Conservation (phyloP, 2,329 filamentous ascomycete species). For the Daldinia eschscholtzii region DNA sequence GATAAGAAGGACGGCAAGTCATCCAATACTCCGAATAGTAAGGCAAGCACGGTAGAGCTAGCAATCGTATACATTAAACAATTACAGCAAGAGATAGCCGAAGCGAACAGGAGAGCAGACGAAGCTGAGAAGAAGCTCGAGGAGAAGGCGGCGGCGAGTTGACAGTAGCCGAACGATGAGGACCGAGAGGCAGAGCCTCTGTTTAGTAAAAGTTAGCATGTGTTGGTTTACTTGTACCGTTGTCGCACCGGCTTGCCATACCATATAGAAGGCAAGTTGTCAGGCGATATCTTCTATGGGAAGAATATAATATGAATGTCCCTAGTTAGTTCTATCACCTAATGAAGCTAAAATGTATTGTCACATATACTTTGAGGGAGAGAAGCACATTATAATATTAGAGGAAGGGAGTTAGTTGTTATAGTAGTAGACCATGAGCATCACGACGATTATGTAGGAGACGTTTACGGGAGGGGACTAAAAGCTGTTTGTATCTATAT, state of each 20-base stretch:
- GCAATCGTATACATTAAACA: slow-evolving; percentile 95
- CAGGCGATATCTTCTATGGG: slow-evolving; percentile 15
- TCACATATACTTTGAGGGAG: slow-evolving; percentile 12
- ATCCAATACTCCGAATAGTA: slow-evolving; percentile 78
- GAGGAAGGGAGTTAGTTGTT: not conserved
- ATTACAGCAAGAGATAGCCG: slow-evolving; percentile 78
- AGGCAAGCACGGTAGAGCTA: slow-evolving; percentile 96
- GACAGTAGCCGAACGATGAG: slow-evolving; percentile 20
- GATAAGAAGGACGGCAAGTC: slow-evolving; percentile 59
- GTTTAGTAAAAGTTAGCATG: slow-evolving; percentile 24
- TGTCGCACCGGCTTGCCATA: slow-evolving; percentile 23
- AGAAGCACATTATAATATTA: slow-evolving; percentile 12
- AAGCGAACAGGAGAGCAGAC: slow-evolving; percentile 72
- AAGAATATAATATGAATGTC: slow-evolving; percentile 32
- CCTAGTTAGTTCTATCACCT: slow-evolving; percentile 25
- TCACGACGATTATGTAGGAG: not conserved
- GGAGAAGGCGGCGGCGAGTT: slow-evolving; percentile 39
- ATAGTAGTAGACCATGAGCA: slow-evolving; percentile 11
- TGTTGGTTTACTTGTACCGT: slow-evolving; percentile 19
- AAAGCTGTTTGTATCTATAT: slow-evolving; percentile 19
- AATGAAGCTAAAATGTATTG: slow-evolving; percentile 30
- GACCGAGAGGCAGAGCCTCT: not conserved
- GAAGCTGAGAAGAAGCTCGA: slow-evolving; percentile 74
- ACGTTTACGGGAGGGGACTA: not conserved
- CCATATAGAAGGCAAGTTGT: slow-evolving; percentile 16